phyloP scores from a whole-genome alignment of 129 eudicot genomes.

The Daucus carota region DH1_v3.0 NC_030381.2:15575501-15576000 shows the following conservation, averaged over 20 bases:
- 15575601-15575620: neutral
- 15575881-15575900: too few relatives aligned
- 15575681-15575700: conserved; percentile 11
- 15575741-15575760: neutral
- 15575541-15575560: neutral
- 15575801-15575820: neutral
- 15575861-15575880: too few relatives aligned
- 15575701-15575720: conserved; percentile 6
- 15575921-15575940: too few relatives aligned
- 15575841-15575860: too few relatives aligned
- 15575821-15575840: neutral
- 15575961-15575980: too few relatives aligned
- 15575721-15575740: neutral
- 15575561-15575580: neutral
- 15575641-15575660: neutral
- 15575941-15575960: too few relatives aligned
- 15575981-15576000: too few relatives aligned
- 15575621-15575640: conserved; percentile 3
- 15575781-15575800: neutral
- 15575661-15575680: neutral
- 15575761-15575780: neutral
- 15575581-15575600: neutral
- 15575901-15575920: too few relatives aligned
- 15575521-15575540: neutral
- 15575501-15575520: neutral